These are phyloP conservation scores for Vicia villosa DNA, from an alignment of 306 rosid species.

Conservation along the genomic window DNA sequence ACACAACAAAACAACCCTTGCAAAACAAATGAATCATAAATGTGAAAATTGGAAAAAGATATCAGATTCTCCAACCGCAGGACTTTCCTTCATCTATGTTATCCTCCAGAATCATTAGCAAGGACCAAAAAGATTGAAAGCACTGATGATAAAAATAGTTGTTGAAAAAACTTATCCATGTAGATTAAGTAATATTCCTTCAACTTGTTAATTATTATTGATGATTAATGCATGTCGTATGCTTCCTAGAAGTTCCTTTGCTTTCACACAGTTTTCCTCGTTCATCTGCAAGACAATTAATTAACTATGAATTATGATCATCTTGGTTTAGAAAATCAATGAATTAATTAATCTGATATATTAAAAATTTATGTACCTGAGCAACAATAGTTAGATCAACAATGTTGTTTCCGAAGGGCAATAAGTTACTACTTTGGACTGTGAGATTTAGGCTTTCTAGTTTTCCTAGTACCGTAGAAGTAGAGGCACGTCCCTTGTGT, in stretches of 20 bases:
- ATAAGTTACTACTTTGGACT: conserved; percentile 54
- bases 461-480: conserved; percentile 40
- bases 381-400: conserved; percentile 68
- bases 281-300: conserved; percentile 58
- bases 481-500: conserved; percentile 42
- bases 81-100: conserved; percentile 16
- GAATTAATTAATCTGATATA: background rate
- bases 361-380: conserved; percentile 45
- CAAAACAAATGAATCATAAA: conserved; percentile 2
- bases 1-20: conserved; percentile 30
- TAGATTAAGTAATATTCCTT: background rate
- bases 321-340: background rate
- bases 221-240: conserved; percentile 43
- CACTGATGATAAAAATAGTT: conserved; percentile 9
- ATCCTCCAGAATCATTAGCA: conserved; percentile 31
- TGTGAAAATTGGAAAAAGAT: conserved; percentile 3
- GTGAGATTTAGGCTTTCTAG: conserved; percentile 58
- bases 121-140: conserved; percentile 24
- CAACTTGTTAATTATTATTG: background rate
- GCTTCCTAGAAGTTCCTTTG: conserved; percentile 54
- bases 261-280: conserved; percentile 49
- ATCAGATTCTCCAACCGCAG: background rate
- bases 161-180: conserved; percentile 26
- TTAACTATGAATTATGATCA: background rate
- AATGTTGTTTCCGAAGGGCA: conserved; percentile 67